Evolutionary conservation across 1,284 basidiomycete species (phyloP), one percentile per base, ranked within the genome.

Genomic region (Trichosporon ovoides): DNA sequence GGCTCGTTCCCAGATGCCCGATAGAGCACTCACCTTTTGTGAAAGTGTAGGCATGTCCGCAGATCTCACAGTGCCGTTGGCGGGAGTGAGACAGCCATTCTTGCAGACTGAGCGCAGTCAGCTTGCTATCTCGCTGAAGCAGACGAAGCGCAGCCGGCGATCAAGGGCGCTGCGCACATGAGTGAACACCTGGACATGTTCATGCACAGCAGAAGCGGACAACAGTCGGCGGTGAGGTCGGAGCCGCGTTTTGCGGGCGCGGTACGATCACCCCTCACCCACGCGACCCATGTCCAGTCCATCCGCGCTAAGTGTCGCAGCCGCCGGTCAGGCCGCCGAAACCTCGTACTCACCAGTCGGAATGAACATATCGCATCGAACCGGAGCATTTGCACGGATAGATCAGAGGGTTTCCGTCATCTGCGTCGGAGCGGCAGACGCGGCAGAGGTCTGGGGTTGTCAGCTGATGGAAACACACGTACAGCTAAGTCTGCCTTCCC

Each of bases 331-430:
- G 19, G 18, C 50, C 16, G 24, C 5, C 22, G 16, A 22, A 9
- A 22, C 43, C 28, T 2, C 12, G 37, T 16, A 68, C 88, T 72
- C 66, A 90, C 91, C 92, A 96, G 70, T 94, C 91, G 71, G 95
- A 90, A 77, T 97, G 93, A 43, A 95, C 94, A 73, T 91, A 94
- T 56, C 89, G 85, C 61, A 98, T 97, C 6, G 91, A 94, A 18
- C 95, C 95, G 14, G 91, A 91, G 75, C 95, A 98, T 81, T 92
- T 95, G 80, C 95, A 98, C 3, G 95, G 95, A 77, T 95, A 85
- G 75, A 93, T 96, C 56, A 98, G 84, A 14, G 93, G 92, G 62
- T 89, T 87, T 63, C 85, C 87, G 24, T 85, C 84, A 74, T 97
- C 93, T 38, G 87, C 88, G 55, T 76, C 76, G 31, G 71, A 66